A percentile compares a stretch with the other conserved stretches of the same genome.
These are phyloP conservation scores for Pelargonium cotyledonis DNA, from an alignment of 441 rosid species.

Conservation along the genomic window DNA sequence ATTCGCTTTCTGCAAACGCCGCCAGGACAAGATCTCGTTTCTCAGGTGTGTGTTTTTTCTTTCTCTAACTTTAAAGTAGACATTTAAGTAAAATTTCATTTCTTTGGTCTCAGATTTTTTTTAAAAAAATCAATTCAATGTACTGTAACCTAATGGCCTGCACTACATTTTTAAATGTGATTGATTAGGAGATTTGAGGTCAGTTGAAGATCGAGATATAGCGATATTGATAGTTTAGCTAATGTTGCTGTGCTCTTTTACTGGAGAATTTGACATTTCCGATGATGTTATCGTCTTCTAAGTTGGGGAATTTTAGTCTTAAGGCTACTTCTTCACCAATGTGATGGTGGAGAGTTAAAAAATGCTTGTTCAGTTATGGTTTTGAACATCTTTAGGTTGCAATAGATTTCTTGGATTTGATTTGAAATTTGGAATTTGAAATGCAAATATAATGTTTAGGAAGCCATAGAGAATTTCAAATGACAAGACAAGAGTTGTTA, in stretches of 20 bases:
- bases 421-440: too few relatives aligned
- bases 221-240: background rate
- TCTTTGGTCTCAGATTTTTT: too few relatives aligned
- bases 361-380: background rate
- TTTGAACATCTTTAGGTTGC: background rate
- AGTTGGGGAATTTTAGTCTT: background rate
- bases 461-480: too few relatives aligned
- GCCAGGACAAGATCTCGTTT: slow-evolving; percentile 42
- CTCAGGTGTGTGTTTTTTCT: slow-evolving; percentile 45
- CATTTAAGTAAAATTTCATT: background rate
- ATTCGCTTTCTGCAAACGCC: slow-evolving; percentile 61
- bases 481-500: too few relatives aligned
- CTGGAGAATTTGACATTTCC: background rate
- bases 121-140: background rate
- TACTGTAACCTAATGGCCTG: background rate
- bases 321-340: background rate
- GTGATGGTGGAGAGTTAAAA: background rate
- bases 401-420: too few relatives aligned
- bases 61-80: background rate
- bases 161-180: background rate
- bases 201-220: background rate
- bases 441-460: too few relatives aligned
- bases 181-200: background rate
- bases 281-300: background rate
- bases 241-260: background rate